Percentiles rank a stretch among this genome's conserved stretches.
phyloP scores from a whole-genome alignment of 2,329 filamentous ascomycete species.

The Calycina herbarum region DNA sequence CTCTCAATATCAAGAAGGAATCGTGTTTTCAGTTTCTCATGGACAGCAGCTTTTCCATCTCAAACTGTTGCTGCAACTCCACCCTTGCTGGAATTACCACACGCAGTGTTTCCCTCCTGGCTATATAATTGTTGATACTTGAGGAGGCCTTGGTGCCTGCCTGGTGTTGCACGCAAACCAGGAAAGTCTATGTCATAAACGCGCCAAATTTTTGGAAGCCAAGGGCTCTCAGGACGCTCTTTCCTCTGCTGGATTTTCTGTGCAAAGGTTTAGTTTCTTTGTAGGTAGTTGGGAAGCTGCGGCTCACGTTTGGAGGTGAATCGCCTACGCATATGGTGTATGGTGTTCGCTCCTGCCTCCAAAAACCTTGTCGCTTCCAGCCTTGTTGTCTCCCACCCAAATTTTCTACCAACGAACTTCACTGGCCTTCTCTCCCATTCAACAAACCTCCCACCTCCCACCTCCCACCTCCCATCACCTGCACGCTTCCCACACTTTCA shows the following conservation, averaged over 20 bases:
- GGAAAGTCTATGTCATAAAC: background rate
- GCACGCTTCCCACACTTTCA: constrained; percentile 9
- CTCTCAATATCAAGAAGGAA: background rate
- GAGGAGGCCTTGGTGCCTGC: background rate
- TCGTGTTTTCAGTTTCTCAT: background rate
- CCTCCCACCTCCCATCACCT: background rate
- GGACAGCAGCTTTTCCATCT: background rate
- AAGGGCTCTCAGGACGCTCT: background rate
- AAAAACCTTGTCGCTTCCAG: background rate
- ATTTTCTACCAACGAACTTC: background rate
- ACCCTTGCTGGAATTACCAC: background rate
- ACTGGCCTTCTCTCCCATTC: background rate
- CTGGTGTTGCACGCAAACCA: background rate
- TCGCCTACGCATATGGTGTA: background rate
- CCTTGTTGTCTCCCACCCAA: background rate
- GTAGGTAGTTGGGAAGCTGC: background rate
- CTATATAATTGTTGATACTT: background rate
- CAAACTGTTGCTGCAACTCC: too few species aligned
- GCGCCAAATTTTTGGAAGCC: background rate
- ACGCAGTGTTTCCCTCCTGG: background rate
- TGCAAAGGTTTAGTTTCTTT: background rate
- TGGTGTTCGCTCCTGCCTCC: background rate
- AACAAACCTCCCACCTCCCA: constrained; percentile 1
- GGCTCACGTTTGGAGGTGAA: background rate
- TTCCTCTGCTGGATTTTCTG: background rate